Base-by-base conservation (phyloP, 1,284 basidiomycete genomes). In the Ustilago loliicola region DNA sequence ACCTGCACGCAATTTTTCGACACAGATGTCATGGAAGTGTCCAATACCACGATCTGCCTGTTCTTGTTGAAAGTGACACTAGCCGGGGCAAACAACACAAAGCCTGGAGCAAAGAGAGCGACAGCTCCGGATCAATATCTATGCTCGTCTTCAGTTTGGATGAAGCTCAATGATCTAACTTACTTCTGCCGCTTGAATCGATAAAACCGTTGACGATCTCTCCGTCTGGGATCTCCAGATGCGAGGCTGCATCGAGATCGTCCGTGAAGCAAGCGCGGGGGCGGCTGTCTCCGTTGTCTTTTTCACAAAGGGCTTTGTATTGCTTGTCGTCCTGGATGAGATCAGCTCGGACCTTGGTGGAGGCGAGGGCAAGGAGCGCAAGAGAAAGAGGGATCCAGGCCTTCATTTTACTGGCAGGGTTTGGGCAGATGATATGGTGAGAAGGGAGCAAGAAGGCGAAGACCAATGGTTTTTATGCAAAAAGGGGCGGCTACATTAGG, bases 201-300 rank as follows among this genome's bases (percentile, higher is more conserved):
- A 53, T 23, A 7, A 32, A 32, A 5, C 51, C 51, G n/a, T 53
- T 3, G 4, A 53, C n/a, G 25, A 27, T 30, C 25, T 51, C 42
- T 7, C 23, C 48, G 8, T 50, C 27, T 23, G 27, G 48, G 48
- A 50, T 21, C n/a, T 25, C 13, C 25, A 50, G 23, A 0, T 17
- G 23, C 2, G 48, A 50, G 48, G n/a, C 4, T 25, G 48, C 48
- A 1, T 50, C 27, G 27, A 17, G 48, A 8, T 10, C 13, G 25
- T 50, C 48, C 6, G 23, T 29, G 53, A 55, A 55, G 36, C 53
- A 55, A n/a, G 53, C 53, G 10, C 53, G 53, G 5, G 36, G n/a
- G 11, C 51, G 51, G 21, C 9, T 1, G 19, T 53, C 51, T 11
- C 11, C 10, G 8, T n/a, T 11, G 30, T 23, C 19, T 6, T 3